Evolutionary conservation across 2,329 filamentous ascomycete genomes (phyloP), one percentile per base, ranked within the genome.

Genomic region (Exophiala mesophila): DNA sequence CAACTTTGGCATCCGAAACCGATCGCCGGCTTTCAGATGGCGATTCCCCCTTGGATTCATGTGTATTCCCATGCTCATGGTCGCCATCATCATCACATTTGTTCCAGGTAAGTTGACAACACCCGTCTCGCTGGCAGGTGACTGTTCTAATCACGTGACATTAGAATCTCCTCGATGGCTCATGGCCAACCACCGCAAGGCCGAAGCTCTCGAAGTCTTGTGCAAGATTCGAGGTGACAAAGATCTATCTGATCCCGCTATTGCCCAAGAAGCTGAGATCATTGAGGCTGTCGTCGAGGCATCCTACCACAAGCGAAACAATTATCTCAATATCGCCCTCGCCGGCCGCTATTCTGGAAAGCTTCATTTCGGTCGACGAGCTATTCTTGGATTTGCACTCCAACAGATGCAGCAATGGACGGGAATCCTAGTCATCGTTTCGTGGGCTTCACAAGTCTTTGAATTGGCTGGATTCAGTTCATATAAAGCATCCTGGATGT

Each of bases 371-470:
- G 66, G 64, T 23, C 61, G 64, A 18, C 62, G 67, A 21, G 66
- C 65, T 26, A 56, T 62, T 52, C 59, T 70, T 44, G 65, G 66
- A 30, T 55, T 69, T 33, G 55, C 59, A 17, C 60, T 70, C 36
- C 67, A 69, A 46, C 62, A 63, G 52, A 69, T 70, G 49, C 64
- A 65, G 33, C 65, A 66, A 44, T 70, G 66, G 66, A 67, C 66
- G 9, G 67, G 67, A 42, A 69, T 70, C 44, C 59, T 66, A 3
- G 64, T 64, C 37, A 65, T 69, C 26, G 65, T 63, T 4, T 59
- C 60, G 9, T 69, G 65, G 62, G 44, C 57, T 35, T 41, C 45
- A 12, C 48, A 48, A 20, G 47, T 57, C 32, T 56, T 55, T 44
- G 40, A 31, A 7, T 46, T 54, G 40, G 52, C 50, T 26, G 40